Percentiles rank a stretch among this genome's conserved stretches.
Evolutionary conservation across 192 early-diverging fungal species (phyloP).

Genomic region (Coemansia umbellata): DNA sequence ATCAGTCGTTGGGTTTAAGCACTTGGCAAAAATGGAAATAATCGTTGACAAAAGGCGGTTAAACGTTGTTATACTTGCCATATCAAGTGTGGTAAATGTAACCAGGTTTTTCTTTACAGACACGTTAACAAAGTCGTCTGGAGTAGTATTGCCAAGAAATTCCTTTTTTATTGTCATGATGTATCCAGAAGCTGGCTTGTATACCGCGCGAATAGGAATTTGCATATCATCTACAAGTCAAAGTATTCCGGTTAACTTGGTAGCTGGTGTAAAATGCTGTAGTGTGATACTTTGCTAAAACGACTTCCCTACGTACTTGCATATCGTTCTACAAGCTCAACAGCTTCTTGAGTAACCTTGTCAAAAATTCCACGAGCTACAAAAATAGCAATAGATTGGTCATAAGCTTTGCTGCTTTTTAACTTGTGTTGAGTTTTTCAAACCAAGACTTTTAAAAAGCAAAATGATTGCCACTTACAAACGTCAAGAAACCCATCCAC

Average conservation of each 20-base stretch:
- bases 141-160: slow-evolving; percentile 47
- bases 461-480: slow-evolving; percentile 41
- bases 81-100: slow-evolving; percentile 71
- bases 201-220: slow-evolving; percentile 65
- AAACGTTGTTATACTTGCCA: slow-evolving; percentile 47
- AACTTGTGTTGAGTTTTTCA: not conserved
- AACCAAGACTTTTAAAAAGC: not conserved
- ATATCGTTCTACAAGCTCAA: slow-evolving; percentile 49
- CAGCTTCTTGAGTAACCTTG: slow-evolving; percentile 36
- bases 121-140: slow-evolving; percentile 71
- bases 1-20: no score
- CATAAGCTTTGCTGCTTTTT: no score
- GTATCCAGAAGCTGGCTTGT: slow-evolving; percentile 60
- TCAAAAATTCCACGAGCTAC: slow-evolving; percentile 35
- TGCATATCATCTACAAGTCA: slow-evolving; percentile 47
- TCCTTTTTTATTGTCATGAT: slow-evolving; percentile 52
- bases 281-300: no score
- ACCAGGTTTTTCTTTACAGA: slow-evolving; percentile 58
- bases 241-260: not conserved
- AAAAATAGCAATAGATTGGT: no score
- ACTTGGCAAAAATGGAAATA: not conserved
- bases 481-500: slow-evolving; percentile 85
- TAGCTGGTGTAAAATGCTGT: not conserved
- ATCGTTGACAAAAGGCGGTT: not conserved
- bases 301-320: slow-evolving; percentile 3